phyloP scores from a whole-genome alignment of 441 rosid genomes.

The Syzygium syzygioides region DNA sequence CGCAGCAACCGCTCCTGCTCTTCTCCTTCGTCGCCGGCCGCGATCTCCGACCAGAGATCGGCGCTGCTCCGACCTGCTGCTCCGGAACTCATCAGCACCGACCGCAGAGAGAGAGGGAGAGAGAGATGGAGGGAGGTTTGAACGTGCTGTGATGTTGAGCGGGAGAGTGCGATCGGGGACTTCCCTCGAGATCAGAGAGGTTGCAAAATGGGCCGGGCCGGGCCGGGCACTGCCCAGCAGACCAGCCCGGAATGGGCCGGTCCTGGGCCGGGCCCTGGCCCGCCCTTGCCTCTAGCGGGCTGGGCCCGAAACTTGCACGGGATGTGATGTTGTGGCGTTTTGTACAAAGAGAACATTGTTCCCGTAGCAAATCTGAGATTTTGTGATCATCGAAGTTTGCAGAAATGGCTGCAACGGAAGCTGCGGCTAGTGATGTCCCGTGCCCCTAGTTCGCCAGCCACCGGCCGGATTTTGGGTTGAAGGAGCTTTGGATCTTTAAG shows the following conservation, averaged over 20 bases:
- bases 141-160: not conserved
- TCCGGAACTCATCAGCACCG: not conserved
- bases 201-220: not conserved
- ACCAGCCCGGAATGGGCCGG: not conserved
- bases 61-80: conserved; percentile 6
- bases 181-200: not conserved
- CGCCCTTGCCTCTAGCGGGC: not conserved
- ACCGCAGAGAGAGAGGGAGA: not conserved
- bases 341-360: accelerated
- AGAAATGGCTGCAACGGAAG: not conserved
- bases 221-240: not conserved
- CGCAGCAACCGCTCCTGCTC: conserved; percentile 12
- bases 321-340: not conserved
- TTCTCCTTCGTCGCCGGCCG: conserved; percentile 19
- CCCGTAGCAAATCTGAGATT: not conserved
- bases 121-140: not conserved
- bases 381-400: not conserved
- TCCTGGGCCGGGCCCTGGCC: accelerated
- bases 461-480: not conserved
- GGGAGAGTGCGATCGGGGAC: not conserved
- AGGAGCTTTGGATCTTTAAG: not conserved
- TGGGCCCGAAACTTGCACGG: not conserved
- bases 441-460: not conserved
- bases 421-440: not conserved
- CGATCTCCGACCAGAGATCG: conserved; percentile 56